phyloP scores from a whole-genome alignment of 768 basidiomycete genomes.

The Tricholoma matsutake region DNA sequence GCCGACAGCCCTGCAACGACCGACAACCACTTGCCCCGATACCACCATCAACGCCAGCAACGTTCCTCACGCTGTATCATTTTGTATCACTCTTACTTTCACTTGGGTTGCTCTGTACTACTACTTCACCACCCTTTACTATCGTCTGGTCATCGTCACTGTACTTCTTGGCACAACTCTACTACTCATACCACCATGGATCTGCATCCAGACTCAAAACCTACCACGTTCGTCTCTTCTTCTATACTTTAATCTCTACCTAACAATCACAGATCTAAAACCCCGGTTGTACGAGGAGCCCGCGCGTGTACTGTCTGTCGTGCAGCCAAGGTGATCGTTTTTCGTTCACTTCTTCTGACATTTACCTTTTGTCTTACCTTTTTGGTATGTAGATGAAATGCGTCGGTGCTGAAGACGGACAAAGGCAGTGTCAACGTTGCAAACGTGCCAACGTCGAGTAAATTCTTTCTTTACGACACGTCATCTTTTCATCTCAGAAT shows the following conservation, averaged over 20 bases:
- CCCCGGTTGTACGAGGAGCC: conserved; percentile 51
- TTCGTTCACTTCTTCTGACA: conserved; percentile 3
- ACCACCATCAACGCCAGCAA: conserved; percentile 7
- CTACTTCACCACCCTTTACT: background rate
- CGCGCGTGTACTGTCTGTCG: conserved; percentile 84
- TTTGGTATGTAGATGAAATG: conserved; percentile 73
- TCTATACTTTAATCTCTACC: conserved; percentile 4
- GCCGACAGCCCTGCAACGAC: conserved; percentile 21
- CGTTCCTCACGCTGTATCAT: conserved; percentile 3
- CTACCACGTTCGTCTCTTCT: conserved; percentile 28
- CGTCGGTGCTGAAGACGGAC: conserved; percentile 84
- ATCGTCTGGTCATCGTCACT: background rate
- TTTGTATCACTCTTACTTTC: background rate
- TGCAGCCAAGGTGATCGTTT: conserved; percentile 62
- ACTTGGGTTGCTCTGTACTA: background rate
- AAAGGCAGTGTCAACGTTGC: conserved; percentile 80
- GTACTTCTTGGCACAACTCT: background rate
- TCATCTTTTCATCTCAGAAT: conserved; percentile 14
- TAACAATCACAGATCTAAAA: conserved; percentile 30
- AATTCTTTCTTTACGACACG: conserved; percentile 23
- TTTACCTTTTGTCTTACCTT: conserved; percentile 16
- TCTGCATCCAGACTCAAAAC: conserved; percentile 21
- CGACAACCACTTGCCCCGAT: conserved; percentile 16
- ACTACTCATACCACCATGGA: conserved; percentile 32
- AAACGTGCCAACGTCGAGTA: conserved; percentile 76